A percentile compares a stretch with the other conserved stretches of the same genome.
These are phyloP conservation scores for Penicillium vulpinum DNA, from an alignment of 2,329 filamentous ascomycete genomes.

Conservation along the genomic window DNA sequence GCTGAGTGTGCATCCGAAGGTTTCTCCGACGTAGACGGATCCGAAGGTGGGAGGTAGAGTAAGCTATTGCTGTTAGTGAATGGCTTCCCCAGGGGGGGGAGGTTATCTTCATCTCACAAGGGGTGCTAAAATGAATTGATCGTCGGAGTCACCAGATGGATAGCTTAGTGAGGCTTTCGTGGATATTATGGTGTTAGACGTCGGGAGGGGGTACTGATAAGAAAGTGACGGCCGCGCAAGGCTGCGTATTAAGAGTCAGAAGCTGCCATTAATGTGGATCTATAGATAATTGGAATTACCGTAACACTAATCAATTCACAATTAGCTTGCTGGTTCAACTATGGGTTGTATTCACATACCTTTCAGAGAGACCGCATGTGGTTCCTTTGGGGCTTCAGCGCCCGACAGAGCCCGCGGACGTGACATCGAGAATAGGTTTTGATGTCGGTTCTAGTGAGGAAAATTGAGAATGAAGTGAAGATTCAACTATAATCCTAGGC, in stretches of 20 bases:
- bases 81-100: background rate
- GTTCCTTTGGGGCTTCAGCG: conserved; percentile 62
- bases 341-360: conserved; percentile 41
- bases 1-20: conserved; percentile 90
- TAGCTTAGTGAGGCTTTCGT: conserved; percentile 74
- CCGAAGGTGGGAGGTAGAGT: conserved; percentile 90
- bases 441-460: background rate
- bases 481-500: background rate
- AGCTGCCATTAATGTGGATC: background rate
- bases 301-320: conserved; percentile 34
- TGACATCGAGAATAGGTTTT: conserved; percentile 35
- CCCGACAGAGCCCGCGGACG: conserved; percentile 45
- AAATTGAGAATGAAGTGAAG: background rate
- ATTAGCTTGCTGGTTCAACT: background rate
- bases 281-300: conserved; percentile 31
- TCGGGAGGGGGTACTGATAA: conserved; percentile 47
- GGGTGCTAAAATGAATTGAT: conserved; percentile 58
- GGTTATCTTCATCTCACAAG: conserved; percentile 39
- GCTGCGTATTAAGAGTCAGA: conserved; percentile 47
- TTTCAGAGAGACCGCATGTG: conserved; percentile 76
- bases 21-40: conserved; percentile 92
- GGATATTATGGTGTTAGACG: conserved; percentile 52
- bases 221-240: conserved; percentile 68
- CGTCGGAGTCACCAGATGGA: conserved; percentile 52
- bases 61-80: conserved; percentile 48